Conservation (phyloP, 2,329 filamentous ascomycete genomes). For the Fusarium graminum region DNA sequence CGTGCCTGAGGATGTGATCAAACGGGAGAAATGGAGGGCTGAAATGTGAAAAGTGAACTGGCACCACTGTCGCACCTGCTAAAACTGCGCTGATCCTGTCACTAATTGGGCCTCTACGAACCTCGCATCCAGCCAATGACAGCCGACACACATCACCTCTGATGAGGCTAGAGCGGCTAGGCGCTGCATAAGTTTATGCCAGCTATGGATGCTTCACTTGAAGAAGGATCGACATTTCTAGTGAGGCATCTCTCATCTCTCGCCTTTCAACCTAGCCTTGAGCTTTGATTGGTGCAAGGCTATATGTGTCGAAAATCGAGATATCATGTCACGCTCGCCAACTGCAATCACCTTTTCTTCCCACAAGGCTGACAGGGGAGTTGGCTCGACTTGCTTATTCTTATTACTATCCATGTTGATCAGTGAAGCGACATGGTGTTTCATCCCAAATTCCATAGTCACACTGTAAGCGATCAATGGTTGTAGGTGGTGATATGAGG, state of each 20-base stretch:
- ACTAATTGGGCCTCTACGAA: conserved; percentile 32
- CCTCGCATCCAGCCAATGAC: conserved; percentile 28
- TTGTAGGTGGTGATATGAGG: conserved; percentile 13
- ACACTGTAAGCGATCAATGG: conserved; percentile 15
- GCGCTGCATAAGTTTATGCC: conserved; percentile 41
- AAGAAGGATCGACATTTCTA: conserved; percentile 45
- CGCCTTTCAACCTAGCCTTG: conserved; percentile 15
- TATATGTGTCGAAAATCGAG: conserved; percentile 35
- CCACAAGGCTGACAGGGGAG: conserved; percentile 37
- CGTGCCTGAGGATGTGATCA: conserved; percentile 26
- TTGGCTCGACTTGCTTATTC: conserved; percentile 30
- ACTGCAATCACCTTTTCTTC: not conserved
- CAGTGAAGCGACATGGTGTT: conserved; percentile 31
- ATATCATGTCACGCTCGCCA: conserved; percentile 28
- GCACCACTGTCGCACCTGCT: conserved; percentile 48
- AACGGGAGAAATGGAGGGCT: conserved; percentile 44
- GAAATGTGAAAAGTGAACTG: conserved; percentile 45
- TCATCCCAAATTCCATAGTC: conserved; percentile 28
- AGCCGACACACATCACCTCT: conserved; percentile 37
- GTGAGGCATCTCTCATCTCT: conserved; percentile 33
- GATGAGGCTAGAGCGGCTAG: conserved; percentile 40
- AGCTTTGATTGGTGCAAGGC: conserved; percentile 37
- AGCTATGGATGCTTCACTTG: conserved; percentile 45
- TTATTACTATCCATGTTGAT: not conserved
- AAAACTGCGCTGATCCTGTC: conserved; percentile 46